Conservation (phyloP, 441 rosid species). For the Eruca vesicaria region DNA sequence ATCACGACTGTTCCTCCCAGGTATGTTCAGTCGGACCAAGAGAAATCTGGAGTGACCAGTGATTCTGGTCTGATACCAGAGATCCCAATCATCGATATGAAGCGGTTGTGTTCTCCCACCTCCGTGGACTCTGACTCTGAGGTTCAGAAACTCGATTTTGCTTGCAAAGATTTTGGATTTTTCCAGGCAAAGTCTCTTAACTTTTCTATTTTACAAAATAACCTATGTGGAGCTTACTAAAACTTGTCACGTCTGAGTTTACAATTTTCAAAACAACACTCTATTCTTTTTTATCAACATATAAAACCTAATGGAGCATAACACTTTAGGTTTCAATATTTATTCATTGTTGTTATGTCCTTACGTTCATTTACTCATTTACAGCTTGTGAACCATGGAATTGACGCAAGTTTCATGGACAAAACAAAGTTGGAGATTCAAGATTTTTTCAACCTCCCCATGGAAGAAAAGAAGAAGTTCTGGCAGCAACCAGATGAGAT, state of each 20-base stretch:
- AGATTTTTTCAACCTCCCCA: constrained; percentile 22
- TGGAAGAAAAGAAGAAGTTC: constrained; percentile 19
- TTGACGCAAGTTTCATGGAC: constrained; percentile 9
- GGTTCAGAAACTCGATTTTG: constrained; percentile 39
- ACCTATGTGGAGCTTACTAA: neutral
- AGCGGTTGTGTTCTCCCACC: neutral
- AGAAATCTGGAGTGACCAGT: neutral
- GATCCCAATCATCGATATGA: constrained; percentile 22
- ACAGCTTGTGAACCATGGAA: constrained; percentile 31
- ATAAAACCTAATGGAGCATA: neutral
- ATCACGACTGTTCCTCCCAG: constrained; percentile 23
- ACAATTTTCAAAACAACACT: no score
- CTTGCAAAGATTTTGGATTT: constrained; percentile 57
- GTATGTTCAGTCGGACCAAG: constrained; percentile 11
- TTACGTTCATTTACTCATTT: neutral
- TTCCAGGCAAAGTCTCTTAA: constrained; percentile 44
- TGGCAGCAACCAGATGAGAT: constrained; percentile 13
- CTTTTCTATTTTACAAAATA: neutral
- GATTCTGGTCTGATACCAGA: neutral
- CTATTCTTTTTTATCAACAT: neutral
- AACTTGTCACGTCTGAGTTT: neutral
- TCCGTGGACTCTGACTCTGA: constrained; percentile 17
- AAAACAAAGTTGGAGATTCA: constrained; percentile 5
- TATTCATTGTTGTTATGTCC: neutral
- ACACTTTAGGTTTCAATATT: neutral